Conservation (phyloP, 805 yeast genomes). For the Deakozyma indianensis region DNA sequence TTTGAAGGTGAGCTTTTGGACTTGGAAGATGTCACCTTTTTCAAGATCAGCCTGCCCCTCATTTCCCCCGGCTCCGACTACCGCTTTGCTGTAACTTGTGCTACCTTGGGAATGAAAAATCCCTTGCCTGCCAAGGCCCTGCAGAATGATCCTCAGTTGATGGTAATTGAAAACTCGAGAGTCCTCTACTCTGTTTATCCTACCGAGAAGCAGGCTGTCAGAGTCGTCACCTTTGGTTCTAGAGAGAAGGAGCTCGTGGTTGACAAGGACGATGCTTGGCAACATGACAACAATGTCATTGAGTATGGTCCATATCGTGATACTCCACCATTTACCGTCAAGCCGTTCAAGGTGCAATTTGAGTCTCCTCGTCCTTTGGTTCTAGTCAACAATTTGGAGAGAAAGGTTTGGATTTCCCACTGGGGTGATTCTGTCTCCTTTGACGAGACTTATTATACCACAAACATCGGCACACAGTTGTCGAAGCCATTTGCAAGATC, state of each 20-base stretch:
- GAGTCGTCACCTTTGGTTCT: conserved; percentile 28
- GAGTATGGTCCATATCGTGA: conserved; percentile 40
- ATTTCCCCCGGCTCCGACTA: conserved; percentile 46
- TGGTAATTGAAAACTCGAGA: conserved; percentile 40
- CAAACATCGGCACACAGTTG: conserved; percentile 62
- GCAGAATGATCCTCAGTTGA: conserved; percentile 45
- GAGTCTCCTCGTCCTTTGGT: conserved; percentile 53
- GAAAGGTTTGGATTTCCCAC: conserved; percentile 85
- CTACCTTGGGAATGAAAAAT: conserved; percentile 30
- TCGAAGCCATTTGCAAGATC: conserved; percentile 52
- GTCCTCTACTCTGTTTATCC: conserved; percentile 48
- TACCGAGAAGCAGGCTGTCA: conserved; percentile 33
- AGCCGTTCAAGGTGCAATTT: conserved; percentile 43
- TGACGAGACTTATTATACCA: conserved; percentile 75
- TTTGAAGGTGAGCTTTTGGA: not conserved
- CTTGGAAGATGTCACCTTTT: conserved; percentile 8
- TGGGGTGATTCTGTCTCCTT: conserved; percentile 57
- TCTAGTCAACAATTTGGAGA: conserved; percentile 41
- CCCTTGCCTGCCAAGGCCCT: conserved; percentile 55
- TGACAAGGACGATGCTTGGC: conserved; percentile 10
- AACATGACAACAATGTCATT: conserved; percentile 10
- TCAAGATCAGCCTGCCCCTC: conserved; percentile 45
- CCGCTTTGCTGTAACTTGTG: conserved; percentile 34
- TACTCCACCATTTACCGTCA: conserved; percentile 31
- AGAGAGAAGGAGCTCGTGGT: conserved; percentile 32